A percentile compares a stretch with the other conserved stretches of the same genome.
Evolutionary conservation across 2,329 filamentous ascomycete genomes (phyloP).

Genomic region (Neopestalotiopsis rosae): DNA sequence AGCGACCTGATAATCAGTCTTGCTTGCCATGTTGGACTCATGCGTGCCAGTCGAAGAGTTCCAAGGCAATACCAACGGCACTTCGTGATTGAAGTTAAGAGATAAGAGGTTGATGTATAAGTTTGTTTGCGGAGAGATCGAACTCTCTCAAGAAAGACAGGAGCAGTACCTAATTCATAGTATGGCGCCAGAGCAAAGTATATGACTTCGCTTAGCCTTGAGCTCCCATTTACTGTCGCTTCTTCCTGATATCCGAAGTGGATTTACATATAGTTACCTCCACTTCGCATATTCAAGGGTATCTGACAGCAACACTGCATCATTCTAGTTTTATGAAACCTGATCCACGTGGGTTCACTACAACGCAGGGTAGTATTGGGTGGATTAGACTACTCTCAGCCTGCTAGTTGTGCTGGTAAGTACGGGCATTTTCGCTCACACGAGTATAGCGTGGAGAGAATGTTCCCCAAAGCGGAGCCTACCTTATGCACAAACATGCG

Average conservation of each 20-base stretch:
- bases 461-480: not conserved
- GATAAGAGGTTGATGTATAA: too few species aligned
- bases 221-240: not conserved
- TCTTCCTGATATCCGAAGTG: not conserved
- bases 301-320: not conserved
- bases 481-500: not conserved
- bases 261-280: not conserved
- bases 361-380: not conserved
- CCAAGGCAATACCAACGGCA: not conserved
- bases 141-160: not conserved
- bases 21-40: not conserved
- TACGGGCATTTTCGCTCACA: not conserved
- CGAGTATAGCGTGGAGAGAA: constrained; percentile 1
- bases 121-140: not conserved
- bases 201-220: not conserved
- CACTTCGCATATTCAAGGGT: not conserved
- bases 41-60: not conserved
- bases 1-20: constrained; percentile 21
- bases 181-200: not conserved
- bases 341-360: constrained; percentile 3
- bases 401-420: not conserved
- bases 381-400: not conserved
- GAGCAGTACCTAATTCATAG: too few species aligned
- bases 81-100: too few species aligned
- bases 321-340: not conserved